Conservation (phyloP, 1,139 yeast genomes). For the Magnusiomyces suaveolens region DNA sequence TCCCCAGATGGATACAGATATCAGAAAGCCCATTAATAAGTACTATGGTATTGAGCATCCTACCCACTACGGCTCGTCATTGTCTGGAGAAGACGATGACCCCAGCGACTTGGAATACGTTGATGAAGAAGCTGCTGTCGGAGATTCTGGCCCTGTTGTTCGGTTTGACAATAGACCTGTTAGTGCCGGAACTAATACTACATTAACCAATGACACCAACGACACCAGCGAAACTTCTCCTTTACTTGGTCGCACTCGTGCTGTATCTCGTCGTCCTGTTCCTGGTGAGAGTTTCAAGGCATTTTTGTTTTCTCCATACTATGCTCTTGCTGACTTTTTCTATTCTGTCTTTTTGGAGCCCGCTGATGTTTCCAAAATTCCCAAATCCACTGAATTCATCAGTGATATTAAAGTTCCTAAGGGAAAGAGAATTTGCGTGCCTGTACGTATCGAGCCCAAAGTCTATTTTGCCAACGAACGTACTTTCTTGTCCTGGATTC, state of each 20-base stretch:
- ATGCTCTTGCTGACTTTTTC: slow-evolving; percentile 21
- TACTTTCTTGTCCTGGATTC: slow-evolving; percentile 93
- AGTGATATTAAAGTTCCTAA: slow-evolving; percentile 44
- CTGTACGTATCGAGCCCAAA: slow-evolving; percentile 96
- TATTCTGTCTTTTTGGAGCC: slow-evolving; percentile 23
- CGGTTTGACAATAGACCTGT: slow-evolving; percentile 21
- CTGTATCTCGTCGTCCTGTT: slow-evolving; percentile 10
- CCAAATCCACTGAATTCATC: slow-evolving; percentile 74
- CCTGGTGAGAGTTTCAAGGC: slow-evolving; percentile 3
- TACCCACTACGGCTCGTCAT: slow-evolving; percentile 36
- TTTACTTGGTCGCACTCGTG: slow-evolving; percentile 17
- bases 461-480: slow-evolving; percentile 98
- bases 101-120: slow-evolving; percentile 32
- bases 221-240: slow-evolving; percentile 24
- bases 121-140: slow-evolving; percentile 35
- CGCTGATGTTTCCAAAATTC: slow-evolving; percentile 63
- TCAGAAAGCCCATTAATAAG: slow-evolving; percentile 73
- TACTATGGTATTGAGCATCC: slow-evolving; percentile 57
- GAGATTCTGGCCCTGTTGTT: slow-evolving; percentile 17
- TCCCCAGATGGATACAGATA: slow-evolving; percentile 96
- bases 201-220: slow-evolving; percentile 18
- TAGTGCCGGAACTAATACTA: background rate
- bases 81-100: slow-evolving; percentile 32
- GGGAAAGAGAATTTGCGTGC: slow-evolving; percentile 87
- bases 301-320: slow-evolving; percentile 5